These are phyloP conservation scores for Zymoseptoria ardabiliae DNA, from an alignment of 2,329 filamentous ascomycete species.

Conservation along the genomic window DNA sequence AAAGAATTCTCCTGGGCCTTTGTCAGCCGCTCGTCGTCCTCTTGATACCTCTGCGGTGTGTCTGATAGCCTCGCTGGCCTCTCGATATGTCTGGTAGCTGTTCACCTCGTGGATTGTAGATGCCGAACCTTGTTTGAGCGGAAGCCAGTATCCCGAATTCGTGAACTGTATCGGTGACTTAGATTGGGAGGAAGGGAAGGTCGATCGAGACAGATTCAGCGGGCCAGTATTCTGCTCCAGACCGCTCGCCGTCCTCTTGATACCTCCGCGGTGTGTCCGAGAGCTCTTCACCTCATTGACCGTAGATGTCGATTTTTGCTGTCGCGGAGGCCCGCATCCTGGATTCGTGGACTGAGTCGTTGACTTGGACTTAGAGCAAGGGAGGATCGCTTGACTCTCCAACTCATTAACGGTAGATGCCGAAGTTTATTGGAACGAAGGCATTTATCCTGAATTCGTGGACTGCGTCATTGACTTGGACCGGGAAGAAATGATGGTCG, in stretches of 20 bases:
- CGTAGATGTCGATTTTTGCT: slow-evolving; percentile 22
- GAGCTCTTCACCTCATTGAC: slow-evolving; percentile 17
- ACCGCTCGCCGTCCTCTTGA: slow-evolving; percentile 42
- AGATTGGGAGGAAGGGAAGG: slow-evolving; percentile 54
- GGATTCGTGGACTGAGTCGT: slow-evolving; percentile 28
- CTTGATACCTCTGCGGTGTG: slow-evolving; percentile 33
- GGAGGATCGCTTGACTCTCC: slow-evolving; percentile 40
- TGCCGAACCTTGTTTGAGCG: slow-evolving; percentile 25
- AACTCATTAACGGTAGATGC: slow-evolving; percentile 19
- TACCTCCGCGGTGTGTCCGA: slow-evolving; percentile 21
- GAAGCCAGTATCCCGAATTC: slow-evolving; percentile 25
- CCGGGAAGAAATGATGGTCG: slow-evolving; percentile 48
- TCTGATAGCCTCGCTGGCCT: slow-evolving; percentile 18
- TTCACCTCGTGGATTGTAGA: slow-evolving; percentile 17
- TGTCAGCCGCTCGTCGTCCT: slow-evolving; percentile 39
- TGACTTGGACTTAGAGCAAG: slow-evolving; percentile 51
- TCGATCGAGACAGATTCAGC: slow-evolving; percentile 36
- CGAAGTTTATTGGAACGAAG: slow-evolving; percentile 27
- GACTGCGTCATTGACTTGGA: slow-evolving; percentile 40
- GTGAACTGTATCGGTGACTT: slow-evolving; percentile 36
- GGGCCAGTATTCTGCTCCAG: slow-evolving; percentile 32
- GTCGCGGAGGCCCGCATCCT: slow-evolving; percentile 28
- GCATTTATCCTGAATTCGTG: slow-evolving; percentile 21
- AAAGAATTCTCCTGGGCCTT: slow-evolving; percentile 35
- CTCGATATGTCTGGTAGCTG: slow-evolving; percentile 16